These are phyloP conservation scores for Fusarium sp. DNA, from an alignment of 2,329 filamentous ascomycete species.

Conservation along the genomic window DNA sequence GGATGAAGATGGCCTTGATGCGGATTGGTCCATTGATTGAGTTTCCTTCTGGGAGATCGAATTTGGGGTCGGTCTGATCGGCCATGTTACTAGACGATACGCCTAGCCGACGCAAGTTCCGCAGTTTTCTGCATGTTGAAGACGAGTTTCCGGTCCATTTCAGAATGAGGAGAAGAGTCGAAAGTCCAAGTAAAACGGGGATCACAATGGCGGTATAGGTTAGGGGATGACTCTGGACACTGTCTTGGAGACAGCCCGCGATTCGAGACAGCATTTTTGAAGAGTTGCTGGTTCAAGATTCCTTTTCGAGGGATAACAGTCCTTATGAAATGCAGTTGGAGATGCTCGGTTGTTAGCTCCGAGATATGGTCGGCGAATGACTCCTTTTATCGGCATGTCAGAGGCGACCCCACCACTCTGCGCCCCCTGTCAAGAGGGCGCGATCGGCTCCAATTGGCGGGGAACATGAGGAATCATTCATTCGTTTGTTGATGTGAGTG, in stretches of 20 bases:
- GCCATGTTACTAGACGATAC: constrained; percentile 41
- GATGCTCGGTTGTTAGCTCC: background rate
- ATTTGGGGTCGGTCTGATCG: constrained; percentile 40
- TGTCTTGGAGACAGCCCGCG: background rate
- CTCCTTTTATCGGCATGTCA: background rate
- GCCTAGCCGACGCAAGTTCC: constrained; percentile 32
- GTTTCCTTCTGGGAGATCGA: constrained; percentile 12
- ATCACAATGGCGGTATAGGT: background rate
- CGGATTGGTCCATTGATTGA: constrained; percentile 16
- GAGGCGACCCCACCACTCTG: background rate
- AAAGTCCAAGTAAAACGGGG: background rate
- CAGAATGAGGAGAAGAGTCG: background rate
- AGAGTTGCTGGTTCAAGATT: background rate
- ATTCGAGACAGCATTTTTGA: background rate
- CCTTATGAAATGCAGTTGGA: background rate
- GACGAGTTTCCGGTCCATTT: background rate
- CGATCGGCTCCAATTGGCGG: background rate
- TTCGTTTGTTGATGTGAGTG: background rate
- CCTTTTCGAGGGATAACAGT: background rate
- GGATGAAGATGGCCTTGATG: constrained; percentile 46
- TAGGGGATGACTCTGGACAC: background rate
- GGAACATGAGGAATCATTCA: background rate
- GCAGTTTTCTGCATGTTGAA: background rate
- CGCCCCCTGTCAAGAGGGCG: background rate
- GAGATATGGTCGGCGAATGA: background rate